Evolutionary conservation across 176 grass and related monocot genomes (phyloP).

Genomic region (Chloris gayana): DNA sequence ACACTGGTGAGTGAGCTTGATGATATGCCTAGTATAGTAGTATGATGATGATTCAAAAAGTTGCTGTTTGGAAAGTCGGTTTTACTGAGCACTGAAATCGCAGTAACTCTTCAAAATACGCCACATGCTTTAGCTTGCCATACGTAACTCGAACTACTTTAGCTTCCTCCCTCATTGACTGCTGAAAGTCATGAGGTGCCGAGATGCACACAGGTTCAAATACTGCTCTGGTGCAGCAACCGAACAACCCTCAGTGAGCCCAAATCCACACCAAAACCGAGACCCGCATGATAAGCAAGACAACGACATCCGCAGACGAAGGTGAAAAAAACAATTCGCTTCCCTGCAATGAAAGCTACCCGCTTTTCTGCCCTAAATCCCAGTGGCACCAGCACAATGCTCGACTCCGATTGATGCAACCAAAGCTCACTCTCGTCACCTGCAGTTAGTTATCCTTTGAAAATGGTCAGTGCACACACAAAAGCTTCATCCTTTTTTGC

Average conservation of each 20-base stretch:
- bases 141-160: too few relatives aligned
- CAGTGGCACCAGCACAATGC: not conserved
- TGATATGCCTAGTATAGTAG: not conserved
- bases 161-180: too few relatives aligned
- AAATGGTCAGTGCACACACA: constrained; percentile 1
- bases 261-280: not conserved
- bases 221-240: not conserved
- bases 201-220: not conserved
- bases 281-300: constrained; percentile 7
- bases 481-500: not conserved
- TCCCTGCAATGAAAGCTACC: not conserved
- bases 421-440: not conserved
- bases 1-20: constrained; percentile 7
- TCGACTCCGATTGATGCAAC: not conserved
- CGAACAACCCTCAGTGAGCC: not conserved
- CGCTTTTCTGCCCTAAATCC: not conserved
- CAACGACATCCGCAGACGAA: not conserved
- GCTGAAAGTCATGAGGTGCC: not conserved
- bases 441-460: not conserved
- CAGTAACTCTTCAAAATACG: not conserved
- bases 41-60: too few relatives aligned
- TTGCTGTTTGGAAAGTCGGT: not conserved
- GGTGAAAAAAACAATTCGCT: not conserved
- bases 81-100: not conserved
- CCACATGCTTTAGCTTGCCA: too few relatives aligned